Conservation (phyloP, 352 stramenopile genomes). For the Phytophthora cajani region DNA sequence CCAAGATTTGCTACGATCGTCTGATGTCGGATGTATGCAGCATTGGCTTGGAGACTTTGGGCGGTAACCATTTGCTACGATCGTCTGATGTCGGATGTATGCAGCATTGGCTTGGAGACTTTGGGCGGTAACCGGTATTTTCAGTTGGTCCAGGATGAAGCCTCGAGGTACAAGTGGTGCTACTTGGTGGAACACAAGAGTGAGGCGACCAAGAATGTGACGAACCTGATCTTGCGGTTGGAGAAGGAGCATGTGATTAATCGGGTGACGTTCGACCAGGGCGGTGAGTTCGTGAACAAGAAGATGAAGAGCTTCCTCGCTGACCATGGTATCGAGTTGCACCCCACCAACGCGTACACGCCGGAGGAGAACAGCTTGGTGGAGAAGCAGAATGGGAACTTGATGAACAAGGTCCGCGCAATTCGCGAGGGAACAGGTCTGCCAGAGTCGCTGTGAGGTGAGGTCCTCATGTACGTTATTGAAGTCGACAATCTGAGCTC, state of each 20-base stretch:
- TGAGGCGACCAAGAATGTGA: background rate
- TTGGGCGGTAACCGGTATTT: background rate
- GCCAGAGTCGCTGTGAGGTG: background rate
- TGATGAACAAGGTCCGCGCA: background rate
- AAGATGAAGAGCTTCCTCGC: background rate
- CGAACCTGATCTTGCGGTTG: background rate
- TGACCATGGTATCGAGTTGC: background rate
- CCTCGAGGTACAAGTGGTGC: background rate
- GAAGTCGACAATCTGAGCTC: background rate
- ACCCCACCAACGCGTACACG: background rate
- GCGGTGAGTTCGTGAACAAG: background rate
- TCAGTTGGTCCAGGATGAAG: background rate
- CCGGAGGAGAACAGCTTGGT: background rate
- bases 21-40: background rate
- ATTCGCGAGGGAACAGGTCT: background rate
- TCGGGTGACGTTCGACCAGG: background rate
- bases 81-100: background rate
- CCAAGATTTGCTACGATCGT: background rate
- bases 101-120: background rate
- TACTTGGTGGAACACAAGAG: background rate
- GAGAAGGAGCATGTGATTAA: background rate
- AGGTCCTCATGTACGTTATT: background rate
- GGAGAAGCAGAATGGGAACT: background rate
- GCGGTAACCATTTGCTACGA: background rate
- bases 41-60: background rate